These are phyloP conservation scores for Phoma sp. DNA, from an alignment of 2,329 filamentous ascomycete species.

Conservation along the genomic window DNA sequence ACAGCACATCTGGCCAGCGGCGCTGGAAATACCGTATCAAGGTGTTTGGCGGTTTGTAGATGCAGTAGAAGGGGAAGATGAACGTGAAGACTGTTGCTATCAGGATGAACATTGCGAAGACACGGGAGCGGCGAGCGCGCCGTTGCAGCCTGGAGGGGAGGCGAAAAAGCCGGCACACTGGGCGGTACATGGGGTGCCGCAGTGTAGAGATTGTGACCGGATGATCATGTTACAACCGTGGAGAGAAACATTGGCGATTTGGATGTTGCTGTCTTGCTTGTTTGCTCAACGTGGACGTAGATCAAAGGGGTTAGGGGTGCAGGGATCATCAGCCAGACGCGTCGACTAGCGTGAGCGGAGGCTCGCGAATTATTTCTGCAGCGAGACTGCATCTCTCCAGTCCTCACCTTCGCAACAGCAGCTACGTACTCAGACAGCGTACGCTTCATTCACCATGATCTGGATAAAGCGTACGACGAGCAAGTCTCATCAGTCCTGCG, in stretches of 20 bases:
- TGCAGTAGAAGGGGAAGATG: constrained; percentile 60
- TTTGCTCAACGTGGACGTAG: neutral
- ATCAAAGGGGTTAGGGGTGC: constrained; percentile 16
- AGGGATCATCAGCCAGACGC: constrained; percentile 1
- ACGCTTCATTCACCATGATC: constrained; percentile 1
- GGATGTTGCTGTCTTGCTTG: neutral
- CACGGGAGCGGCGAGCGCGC: constrained; percentile 45
- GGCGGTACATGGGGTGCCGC: constrained; percentile 34
- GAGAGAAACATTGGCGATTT: neutral
- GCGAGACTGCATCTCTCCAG: neutral
- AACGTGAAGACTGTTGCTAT: constrained; percentile 36
- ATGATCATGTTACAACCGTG: constrained; percentile 3
- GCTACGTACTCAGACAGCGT: neutral
- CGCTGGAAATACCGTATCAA: constrained; percentile 74
- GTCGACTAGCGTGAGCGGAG: constrained; percentile 4
- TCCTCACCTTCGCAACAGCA: neutral
- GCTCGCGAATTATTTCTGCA: constrained; percentile 10
- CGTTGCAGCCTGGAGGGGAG: constrained; percentile 44
- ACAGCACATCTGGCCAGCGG: constrained; percentile 80
- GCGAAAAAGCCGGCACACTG: constrained; percentile 40
- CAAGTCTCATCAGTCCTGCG: neutral
- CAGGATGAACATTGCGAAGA: constrained; percentile 47
- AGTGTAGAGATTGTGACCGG: neutral
- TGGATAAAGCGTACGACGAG: neutral
- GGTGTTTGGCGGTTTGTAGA: constrained; percentile 81